A percentile compares a stretch with the other conserved stretches of the same genome.
phyloP scores from a whole-genome alignment of 2,329 filamentous ascomycete genomes.

The Amphichorda felina region DNA sequence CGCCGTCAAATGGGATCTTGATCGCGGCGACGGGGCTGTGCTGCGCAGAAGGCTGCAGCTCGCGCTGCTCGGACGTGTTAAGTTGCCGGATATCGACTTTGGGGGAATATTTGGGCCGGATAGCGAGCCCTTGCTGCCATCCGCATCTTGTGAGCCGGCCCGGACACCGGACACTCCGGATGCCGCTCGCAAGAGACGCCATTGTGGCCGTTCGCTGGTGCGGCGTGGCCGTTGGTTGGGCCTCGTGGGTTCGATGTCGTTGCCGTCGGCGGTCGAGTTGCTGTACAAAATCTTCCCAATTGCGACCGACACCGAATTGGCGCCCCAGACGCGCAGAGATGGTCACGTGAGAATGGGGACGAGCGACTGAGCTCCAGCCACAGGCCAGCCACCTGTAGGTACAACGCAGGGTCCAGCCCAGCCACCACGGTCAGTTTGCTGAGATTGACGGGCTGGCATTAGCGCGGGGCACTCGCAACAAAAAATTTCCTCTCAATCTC shows the following conservation, averaged over 20 bases:
- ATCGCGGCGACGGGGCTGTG: constrained; percentile 5
- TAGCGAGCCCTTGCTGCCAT: constrained; percentile 4
- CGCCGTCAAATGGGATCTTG: constrained; percentile 16
- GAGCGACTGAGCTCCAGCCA: no score
- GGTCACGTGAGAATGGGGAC: neutral
- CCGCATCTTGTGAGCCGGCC: constrained; percentile 7
- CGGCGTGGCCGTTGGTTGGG: neutral
- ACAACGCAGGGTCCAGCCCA: neutral
- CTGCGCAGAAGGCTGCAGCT: neutral
- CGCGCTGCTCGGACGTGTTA: constrained; percentile 6
- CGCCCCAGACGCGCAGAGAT: no score
- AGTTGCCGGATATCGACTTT: constrained; percentile 2
- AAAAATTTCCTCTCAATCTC: constrained; percentile 18
- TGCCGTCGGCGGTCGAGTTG: neutral
- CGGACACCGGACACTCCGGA: constrained; percentile 23
- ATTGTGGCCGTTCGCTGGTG: constrained; percentile 13
- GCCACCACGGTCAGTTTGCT: neutral
- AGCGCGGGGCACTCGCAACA: constrained; percentile 4
- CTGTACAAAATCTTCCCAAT: neutral
- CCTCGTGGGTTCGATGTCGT: constrained; percentile 4
- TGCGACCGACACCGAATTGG: neutral
- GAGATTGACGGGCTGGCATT: neutral
- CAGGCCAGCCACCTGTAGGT: constrained; percentile 1
- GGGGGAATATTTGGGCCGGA: constrained; percentile 3
- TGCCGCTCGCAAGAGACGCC: constrained; percentile 19